Percentiles rank a stretch among this genome's conserved stretches.
Conservation (phyloP, 495 filamentous ascomycete species). For the Bombardia bombarda region DNA sequence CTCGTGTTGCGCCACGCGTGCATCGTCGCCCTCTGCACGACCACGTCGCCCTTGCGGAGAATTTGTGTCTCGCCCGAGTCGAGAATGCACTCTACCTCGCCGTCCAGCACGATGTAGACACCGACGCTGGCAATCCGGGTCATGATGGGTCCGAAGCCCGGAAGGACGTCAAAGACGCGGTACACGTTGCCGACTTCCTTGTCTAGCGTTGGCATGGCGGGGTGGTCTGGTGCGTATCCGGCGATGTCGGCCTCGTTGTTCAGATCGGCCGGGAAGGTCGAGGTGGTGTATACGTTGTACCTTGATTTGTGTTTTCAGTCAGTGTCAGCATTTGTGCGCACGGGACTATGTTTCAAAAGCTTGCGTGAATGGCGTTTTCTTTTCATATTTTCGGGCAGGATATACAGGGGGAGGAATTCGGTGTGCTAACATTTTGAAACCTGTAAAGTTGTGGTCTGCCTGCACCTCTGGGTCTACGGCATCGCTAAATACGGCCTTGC, state of each 20-base stretch:
- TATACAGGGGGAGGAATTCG: not conserved
- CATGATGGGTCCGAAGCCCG: constrained; percentile 27
- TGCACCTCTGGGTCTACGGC: not conserved
- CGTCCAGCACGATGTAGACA: constrained; percentile 54
- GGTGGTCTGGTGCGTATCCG: no score
- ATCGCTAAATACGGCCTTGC: not conserved
- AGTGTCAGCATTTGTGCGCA: no score
- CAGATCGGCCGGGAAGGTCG: not conserved
- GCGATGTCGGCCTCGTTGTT: no score
- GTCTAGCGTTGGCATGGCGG: not conserved
- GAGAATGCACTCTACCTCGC: constrained; percentile 41
- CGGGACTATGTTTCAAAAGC: no score
- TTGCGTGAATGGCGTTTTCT: no score
- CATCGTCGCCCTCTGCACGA: constrained; percentile 49
- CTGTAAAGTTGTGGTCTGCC: not conserved
- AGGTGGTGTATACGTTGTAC: not conserved
- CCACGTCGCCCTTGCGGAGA: constrained; percentile 41
- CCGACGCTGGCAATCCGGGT: constrained; percentile 54
- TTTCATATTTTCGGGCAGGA: not conserved
- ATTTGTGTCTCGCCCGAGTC: constrained; percentile 41
- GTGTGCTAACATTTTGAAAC: not conserved
- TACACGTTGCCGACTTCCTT: not conserved
- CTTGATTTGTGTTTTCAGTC: not conserved
- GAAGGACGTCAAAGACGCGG: constrained; percentile 1
- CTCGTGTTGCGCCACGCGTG: constrained; percentile 57